Evolutionary conservation across 805 yeast species (phyloP).

Genomic region (Saturnispora bothae): DNA sequence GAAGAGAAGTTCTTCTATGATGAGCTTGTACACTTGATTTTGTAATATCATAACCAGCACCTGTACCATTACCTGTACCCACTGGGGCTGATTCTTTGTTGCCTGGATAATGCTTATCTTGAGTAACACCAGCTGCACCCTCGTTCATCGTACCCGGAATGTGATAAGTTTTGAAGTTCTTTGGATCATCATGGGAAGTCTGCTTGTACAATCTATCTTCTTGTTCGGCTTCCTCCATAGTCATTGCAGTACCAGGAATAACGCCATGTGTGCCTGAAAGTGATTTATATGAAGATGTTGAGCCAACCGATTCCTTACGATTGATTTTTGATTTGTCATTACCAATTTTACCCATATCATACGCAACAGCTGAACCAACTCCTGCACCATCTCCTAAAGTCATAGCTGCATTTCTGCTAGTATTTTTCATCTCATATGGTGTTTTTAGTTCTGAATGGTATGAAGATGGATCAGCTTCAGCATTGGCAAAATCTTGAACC

Average conservation of each 20-base stretch:
- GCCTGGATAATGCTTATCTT: neutral
- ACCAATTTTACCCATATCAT: neutral
- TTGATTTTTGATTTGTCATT: no score
- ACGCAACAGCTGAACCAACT: neutral
- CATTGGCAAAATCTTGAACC: conserved; percentile 1
- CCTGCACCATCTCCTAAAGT: neutral
- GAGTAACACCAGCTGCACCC: neutral
- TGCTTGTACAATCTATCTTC: neutral
- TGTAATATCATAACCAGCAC: neutral
- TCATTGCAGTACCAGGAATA: neutral
- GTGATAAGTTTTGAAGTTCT: neutral
- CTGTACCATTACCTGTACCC: neutral
- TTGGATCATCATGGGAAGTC: neutral
- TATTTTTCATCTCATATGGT: neutral
- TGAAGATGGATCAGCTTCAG: neutral
- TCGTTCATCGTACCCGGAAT: conserved; percentile 1
- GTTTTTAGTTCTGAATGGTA: neutral
- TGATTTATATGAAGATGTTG: neutral
- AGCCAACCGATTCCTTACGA: no score
- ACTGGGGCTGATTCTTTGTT: no score
- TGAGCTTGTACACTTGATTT: neutral
- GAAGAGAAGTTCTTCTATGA: neutral
- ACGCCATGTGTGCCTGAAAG: neutral
- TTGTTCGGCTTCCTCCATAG: neutral
- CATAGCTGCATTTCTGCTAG: neutral